Conservation (phyloP, 345 rosid genomes). For the Linum trigynum region DNA sequence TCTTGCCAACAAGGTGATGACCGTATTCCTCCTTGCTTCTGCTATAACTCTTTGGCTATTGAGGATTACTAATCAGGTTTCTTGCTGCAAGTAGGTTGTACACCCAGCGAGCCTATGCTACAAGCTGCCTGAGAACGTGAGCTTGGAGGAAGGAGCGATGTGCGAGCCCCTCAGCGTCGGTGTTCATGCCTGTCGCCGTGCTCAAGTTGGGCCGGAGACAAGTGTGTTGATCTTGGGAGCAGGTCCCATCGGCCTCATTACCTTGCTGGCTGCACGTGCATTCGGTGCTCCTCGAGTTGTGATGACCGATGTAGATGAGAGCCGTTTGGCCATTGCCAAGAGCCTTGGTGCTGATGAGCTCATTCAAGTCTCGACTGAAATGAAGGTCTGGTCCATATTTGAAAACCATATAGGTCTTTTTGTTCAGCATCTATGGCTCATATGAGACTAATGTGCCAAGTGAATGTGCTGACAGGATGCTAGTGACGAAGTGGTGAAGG, state of each 20-base stretch:
- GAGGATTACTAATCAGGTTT: neutral
- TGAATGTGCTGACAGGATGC: slow-evolving; percentile 37
- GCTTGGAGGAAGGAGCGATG: slow-evolving; percentile 97
- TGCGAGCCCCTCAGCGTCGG: slow-evolving; percentile 94
- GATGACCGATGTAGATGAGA: slow-evolving; percentile 70
- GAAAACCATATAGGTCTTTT: too few species aligned
- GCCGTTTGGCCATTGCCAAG: slow-evolving; percentile 64
- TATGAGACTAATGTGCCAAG: too few species aligned
- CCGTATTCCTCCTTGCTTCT: too few species aligned
- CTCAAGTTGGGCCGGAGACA: slow-evolving; percentile 62
- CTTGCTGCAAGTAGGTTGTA: slow-evolving; percentile 43
- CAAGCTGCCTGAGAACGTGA: slow-evolving; percentile 80
- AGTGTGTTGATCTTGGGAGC: slow-evolving; percentile 69
- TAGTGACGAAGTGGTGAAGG: slow-evolving; percentile 47
- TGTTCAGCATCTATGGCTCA: too few species aligned
- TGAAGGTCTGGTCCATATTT: slow-evolving; percentile 35
- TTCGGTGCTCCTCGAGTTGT: slow-evolving; percentile 78
- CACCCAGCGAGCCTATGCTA: slow-evolving; percentile 92
- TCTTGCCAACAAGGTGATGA: slow-evolving; percentile 61
- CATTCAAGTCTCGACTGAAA: slow-evolving; percentile 53
- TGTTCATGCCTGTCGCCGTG: slow-evolving; percentile 89
- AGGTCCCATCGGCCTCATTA: slow-evolving; percentile 89
- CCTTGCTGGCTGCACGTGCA: slow-evolving; percentile 80
- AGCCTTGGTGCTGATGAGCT: slow-evolving; percentile 57
- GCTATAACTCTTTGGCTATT: neutral